These are phyloP conservation scores for Persicaria maculosa DNA, from an alignment of 148 eudicot genomes.

Conservation along the genomic window DNA sequence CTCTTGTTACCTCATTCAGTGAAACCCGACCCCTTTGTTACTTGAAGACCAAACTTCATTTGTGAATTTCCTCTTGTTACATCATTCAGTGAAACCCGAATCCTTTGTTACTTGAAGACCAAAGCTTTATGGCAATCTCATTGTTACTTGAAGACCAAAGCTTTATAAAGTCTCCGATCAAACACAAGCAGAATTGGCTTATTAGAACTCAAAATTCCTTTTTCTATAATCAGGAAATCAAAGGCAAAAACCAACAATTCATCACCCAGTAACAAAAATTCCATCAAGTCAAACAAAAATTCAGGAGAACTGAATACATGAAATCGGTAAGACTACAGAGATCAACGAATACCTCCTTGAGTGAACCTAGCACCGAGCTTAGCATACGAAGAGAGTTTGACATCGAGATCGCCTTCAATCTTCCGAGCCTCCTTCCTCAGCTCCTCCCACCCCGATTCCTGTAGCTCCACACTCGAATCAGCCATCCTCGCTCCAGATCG, in stretches of 20 bases:
- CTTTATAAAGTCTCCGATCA: no score
- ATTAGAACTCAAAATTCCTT: no score
- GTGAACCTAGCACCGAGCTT: conserved; percentile 73
- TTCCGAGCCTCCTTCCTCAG: conserved; percentile 86
- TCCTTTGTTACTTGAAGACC: no score
- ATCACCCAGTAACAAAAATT: neutral
- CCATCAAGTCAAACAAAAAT: neutral
- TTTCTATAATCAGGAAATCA: neutral
- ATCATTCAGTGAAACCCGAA: no score
- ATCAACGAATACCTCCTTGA: conserved; percentile 34
- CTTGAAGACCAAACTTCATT: no score
- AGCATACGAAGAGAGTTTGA: conserved; percentile 88
- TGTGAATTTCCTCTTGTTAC: no score
- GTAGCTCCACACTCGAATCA: conserved; percentile 49
- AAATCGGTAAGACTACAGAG: neutral
- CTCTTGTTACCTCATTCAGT: no score
- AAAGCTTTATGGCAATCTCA: no score
- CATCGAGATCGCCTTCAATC: conserved; percentile 91
- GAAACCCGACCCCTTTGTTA: no score
- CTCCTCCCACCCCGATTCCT: conserved; percentile 98
- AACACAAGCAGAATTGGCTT: no score
- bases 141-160: no score
- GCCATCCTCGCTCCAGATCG: conserved; percentile 20
- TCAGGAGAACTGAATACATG: neutral
- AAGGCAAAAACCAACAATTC: neutral